These are phyloP conservation scores for Noccaea bulbosa DNA, from an alignment of 345 rosid species.

Conservation along the genomic window DNA sequence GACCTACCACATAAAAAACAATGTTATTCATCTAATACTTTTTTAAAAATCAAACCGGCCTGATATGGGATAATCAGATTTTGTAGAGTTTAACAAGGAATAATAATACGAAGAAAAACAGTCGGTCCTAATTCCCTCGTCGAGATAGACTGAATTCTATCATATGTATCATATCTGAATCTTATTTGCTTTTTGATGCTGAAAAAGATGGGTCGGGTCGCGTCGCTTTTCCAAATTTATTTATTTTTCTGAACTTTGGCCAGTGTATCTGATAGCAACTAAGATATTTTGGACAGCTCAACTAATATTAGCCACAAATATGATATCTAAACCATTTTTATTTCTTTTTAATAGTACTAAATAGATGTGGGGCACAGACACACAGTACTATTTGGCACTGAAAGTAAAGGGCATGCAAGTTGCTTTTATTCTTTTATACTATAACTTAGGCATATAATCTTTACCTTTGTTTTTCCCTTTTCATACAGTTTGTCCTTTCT, in stretches of 20 bases:
- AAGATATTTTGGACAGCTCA: constrained; percentile 51
- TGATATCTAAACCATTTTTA: constrained; percentile 24
- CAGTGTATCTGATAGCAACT: constrained; percentile 36
- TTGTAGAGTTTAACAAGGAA: neutral
- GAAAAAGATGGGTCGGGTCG: constrained; percentile 23
- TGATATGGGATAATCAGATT: neutral
- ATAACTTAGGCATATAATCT: no score
- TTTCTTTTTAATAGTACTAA: constrained; percentile 8
- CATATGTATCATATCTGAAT: constrained; percentile 5
- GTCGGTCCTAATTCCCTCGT: constrained; percentile 28
- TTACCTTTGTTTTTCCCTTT: constrained; percentile 12
- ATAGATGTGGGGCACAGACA: constrained; percentile 23
- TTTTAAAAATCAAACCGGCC: neutral
- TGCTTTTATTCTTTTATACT: constrained; percentile 5
- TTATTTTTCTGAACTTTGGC: constrained; percentile 28
- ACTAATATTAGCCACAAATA: constrained; percentile 39
- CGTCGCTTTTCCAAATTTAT: constrained; percentile 2
- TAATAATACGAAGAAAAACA: neutral
- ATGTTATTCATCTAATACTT: constrained; percentile 1
- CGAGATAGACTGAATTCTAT: constrained; percentile 20
- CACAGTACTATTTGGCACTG: constrained; percentile 2
- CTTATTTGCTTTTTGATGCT: constrained; percentile 5
- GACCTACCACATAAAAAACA: constrained; percentile 20
- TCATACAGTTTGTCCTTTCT: neutral
- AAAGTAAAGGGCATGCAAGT: constrained; percentile 25